Percentiles rank a stretch among this genome's conserved stretches.
phyloP scores from a whole-genome alignment of 257 asterid species.

The Solanum arcanum region DNA sequence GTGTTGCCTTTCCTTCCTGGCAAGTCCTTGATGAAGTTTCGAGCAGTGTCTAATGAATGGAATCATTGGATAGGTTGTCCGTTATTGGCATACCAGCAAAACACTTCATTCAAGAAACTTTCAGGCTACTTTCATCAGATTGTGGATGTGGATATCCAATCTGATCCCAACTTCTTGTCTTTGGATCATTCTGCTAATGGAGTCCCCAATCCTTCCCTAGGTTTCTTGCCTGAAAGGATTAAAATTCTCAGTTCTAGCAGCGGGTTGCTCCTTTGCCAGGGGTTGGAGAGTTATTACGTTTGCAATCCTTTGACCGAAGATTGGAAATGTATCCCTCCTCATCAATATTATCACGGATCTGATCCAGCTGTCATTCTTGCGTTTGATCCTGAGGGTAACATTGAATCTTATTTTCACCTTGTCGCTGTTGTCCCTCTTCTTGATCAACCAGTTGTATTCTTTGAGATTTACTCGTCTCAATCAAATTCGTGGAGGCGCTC shows the following conservation, averaged over 20 bases:
- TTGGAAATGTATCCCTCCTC: slow-evolving; percentile 16
- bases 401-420: slow-evolving; percentile 12
- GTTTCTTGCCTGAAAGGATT: slow-evolving; percentile 8
- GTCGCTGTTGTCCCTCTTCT: slow-evolving; percentile 10
- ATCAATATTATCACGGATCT: slow-evolving; percentile 4
- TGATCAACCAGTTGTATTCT: slow-evolving; percentile 3
- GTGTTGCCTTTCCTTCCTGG: slow-evolving; percentile 42
- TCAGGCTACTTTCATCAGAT: slow-evolving; percentile 32
- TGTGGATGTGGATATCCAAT: background rate
- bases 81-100: slow-evolving; percentile 23
- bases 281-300: slow-evolving; percentile 7
- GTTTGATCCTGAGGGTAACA: slow-evolving; percentile 22
- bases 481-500: slow-evolving; percentile 13
- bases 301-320: slow-evolving; percentile 29
- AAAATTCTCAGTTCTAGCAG: slow-evolving; percentile 17
- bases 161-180: background rate
- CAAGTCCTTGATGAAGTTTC: slow-evolving; percentile 21
- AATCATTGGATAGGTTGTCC: slow-evolving; percentile 22
- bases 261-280: slow-evolving; percentile 28
- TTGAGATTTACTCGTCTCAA: slow-evolving; percentile 27
- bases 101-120: slow-evolving; percentile 18
- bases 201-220: slow-evolving; percentile 8
- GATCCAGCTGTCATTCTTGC: slow-evolving; percentile 26
- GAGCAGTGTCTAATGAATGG: slow-evolving; percentile 35
- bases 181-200: slow-evolving; percentile 18